phyloP scores from a whole-genome alignment of 164 flowering plant genomes.

The Nymphaea colorata region DNA sequence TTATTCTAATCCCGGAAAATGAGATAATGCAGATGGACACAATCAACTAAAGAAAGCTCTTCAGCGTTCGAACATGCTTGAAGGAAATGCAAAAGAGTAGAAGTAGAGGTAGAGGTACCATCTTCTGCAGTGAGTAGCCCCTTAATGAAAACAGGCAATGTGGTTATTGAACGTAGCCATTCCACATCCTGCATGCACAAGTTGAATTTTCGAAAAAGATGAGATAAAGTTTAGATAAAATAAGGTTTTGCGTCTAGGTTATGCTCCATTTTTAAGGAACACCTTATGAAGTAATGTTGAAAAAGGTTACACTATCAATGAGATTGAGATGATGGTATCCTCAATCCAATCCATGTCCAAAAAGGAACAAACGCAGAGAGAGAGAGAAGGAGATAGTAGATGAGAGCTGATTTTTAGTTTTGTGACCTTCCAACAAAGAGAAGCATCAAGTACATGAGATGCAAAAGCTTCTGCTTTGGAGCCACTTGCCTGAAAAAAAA shows the following conservation, averaged over 20 bases:
- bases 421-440: not conserved
- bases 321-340: not conserved
- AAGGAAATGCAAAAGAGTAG: not conserved
- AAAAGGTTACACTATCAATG: not conserved
- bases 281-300: not conserved
- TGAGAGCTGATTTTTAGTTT: too few relatives aligned
- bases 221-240: too few relatives aligned
- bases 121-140: constrained; percentile 76
- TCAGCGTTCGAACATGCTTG: not conserved
- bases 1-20: too few relatives aligned
- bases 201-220: not conserved
- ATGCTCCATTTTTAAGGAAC: too few relatives aligned
- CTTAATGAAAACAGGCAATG: constrained; percentile 70
- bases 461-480: not conserved
- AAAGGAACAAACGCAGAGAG: not conserved
- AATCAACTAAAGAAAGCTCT: not conserved
- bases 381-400: too few relatives aligned
- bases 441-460: not conserved
- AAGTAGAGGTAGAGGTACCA: constrained; percentile 24
- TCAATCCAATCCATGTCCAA: not conserved
- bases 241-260: too few relatives aligned
- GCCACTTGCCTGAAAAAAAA: not conserved
- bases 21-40: not conserved
- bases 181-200: constrained; percentile 43
- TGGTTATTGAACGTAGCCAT: constrained; percentile 73